These are phyloP conservation scores for Knoxdaviesia capensis DNA, from an alignment of 2,329 filamentous ascomycete genomes.

Conservation along the genomic window DNA sequence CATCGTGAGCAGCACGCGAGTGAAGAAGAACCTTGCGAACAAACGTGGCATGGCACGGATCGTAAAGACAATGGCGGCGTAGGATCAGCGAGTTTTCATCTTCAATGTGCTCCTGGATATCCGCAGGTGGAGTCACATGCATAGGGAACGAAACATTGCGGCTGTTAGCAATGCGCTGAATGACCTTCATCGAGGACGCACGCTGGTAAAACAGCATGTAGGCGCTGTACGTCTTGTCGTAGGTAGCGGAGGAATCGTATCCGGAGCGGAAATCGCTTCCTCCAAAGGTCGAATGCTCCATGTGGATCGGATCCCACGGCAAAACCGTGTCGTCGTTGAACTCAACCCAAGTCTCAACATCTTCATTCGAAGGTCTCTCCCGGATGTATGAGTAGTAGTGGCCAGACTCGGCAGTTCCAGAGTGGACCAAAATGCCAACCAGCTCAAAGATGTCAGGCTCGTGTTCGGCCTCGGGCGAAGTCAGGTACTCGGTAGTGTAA, in stretches of 20 bases:
- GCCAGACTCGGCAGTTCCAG: slow-evolving; percentile 78
- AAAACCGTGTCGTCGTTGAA: slow-evolving; percentile 84
- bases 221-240: slow-evolving; percentile 62
- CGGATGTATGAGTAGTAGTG: slow-evolving; percentile 96
- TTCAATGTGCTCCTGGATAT: slow-evolving; percentile 38
- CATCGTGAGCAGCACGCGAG: slow-evolving; percentile 19
- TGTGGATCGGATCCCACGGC: slow-evolving; percentile 50
- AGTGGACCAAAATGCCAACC: slow-evolving; percentile 86
- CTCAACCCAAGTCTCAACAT: slow-evolving; percentile 51
- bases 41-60: slow-evolving; percentile 49
- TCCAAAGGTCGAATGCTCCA: slow-evolving; percentile 67
- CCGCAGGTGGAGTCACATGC: slow-evolving; percentile 22
- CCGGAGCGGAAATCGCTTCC: slow-evolving; percentile 36
- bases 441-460: slow-evolving; percentile 71
- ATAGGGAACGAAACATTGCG: slow-evolving; percentile 11
- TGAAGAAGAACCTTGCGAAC: slow-evolving; percentile 40
- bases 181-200: slow-evolving; percentile 36
- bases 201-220: slow-evolving; percentile 98
- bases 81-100: slow-evolving; percentile 55
- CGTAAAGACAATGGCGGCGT: slow-evolving; percentile 61
- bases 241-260: slow-evolving; percentile 23
- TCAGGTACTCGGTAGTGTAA: slow-evolving; percentile 75
- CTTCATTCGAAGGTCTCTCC: slow-evolving; percentile 41
- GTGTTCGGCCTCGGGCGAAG: slow-evolving; percentile 31
- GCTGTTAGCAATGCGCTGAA: slow-evolving; percentile 13